Evolutionary conservation across 345 rosid genomes (phyloP).

Genomic region (Kandelia obovata): DNA sequence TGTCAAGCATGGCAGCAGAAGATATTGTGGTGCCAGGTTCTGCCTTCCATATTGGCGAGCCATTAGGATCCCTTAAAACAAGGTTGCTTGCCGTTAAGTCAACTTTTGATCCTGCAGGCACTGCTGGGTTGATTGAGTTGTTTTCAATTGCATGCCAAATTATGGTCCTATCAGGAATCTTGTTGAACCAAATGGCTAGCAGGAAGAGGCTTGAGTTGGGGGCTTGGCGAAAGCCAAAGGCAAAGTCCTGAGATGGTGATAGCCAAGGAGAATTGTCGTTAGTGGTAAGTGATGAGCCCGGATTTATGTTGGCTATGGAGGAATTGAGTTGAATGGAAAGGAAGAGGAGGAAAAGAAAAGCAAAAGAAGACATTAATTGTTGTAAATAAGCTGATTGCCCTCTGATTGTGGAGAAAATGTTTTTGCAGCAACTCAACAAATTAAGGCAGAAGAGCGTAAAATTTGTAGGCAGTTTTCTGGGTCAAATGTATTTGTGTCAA

Average conservation of each 20-base stretch:
- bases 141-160: slow-evolving; percentile 28
- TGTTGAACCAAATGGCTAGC: slow-evolving; percentile 34
- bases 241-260: slow-evolving; percentile 28
- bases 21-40: not conserved
- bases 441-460: no score
- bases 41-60: slow-evolving; percentile 4
- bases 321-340: not conserved
- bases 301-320: slow-evolving; percentile 10
- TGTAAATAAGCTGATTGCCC: not conserved
- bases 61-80: slow-evolving; percentile 18
- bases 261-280: slow-evolving; percentile 13
- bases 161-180: slow-evolving; percentile 27
- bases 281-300: slow-evolving; percentile 12
- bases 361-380: not conserved
- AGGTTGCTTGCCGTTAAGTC: slow-evolving; percentile 17
- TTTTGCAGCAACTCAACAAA: no score
- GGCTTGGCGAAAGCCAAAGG: slow-evolving; percentile 25
- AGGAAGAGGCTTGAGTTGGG: slow-evolving; percentile 21
- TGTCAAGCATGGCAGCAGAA: slow-evolving; percentile 27
- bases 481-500: no score
- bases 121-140: not conserved
- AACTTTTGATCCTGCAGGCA: slow-evolving; percentile 26
- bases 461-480: no score
- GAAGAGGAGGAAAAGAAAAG: slow-evolving; percentile 5
- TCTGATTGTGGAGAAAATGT: not conserved